A percentile compares a stretch with the other conserved stretches of the same genome.
Evolutionary conservation across 2,329 filamentous ascomycete species (phyloP).

Genomic region (Periglandula ipomoeae): DNA sequence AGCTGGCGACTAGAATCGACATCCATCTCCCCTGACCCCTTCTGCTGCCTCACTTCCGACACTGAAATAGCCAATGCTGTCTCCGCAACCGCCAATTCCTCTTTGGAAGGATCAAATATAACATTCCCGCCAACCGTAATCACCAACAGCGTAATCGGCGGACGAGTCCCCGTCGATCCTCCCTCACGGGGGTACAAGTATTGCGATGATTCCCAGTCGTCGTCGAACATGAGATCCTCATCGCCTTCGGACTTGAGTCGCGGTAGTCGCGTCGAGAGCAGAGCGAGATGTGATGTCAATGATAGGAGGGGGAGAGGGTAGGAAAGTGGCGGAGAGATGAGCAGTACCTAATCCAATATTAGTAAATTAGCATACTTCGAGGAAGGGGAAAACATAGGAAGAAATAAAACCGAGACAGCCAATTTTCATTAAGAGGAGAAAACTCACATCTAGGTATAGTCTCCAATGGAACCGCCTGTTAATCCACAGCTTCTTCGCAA

Average conservation of each 20-base stretch:
- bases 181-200: slow-evolving; percentile 59
- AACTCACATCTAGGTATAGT: slow-evolving; percentile 80
- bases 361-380: neutral
- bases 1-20: slow-evolving; percentile 37
- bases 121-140: slow-evolving; percentile 79
- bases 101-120: slow-evolving; percentile 85
- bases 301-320: slow-evolving; percentile 91
- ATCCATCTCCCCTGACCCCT: slow-evolving; percentile 26
- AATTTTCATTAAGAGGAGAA: too few species aligned
- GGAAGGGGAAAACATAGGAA: neutral
- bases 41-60: slow-evolving; percentile 32
- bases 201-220: slow-evolving; percentile 85
- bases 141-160: slow-evolving; percentile 84
- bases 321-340: slow-evolving; percentile 86
- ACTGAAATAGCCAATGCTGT: slow-evolving; percentile 80
- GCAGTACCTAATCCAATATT: slow-evolving; percentile 57
- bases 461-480: slow-evolving; percentile 94
- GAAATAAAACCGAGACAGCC: too few species aligned
- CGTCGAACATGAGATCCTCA: slow-evolving; percentile 95
- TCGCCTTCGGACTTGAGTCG: slow-evolving; percentile 79
- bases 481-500: slow-evolving; percentile 69
- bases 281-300: slow-evolving; percentile 84
- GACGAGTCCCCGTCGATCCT: slow-evolving; percentile 37
- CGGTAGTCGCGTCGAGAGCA: slow-evolving; percentile 78
- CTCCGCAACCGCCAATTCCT: slow-evolving; percentile 90